Conservation (phyloP, 2,329 filamentous ascomycete species). For the Paecilomyces sp. region DNA sequence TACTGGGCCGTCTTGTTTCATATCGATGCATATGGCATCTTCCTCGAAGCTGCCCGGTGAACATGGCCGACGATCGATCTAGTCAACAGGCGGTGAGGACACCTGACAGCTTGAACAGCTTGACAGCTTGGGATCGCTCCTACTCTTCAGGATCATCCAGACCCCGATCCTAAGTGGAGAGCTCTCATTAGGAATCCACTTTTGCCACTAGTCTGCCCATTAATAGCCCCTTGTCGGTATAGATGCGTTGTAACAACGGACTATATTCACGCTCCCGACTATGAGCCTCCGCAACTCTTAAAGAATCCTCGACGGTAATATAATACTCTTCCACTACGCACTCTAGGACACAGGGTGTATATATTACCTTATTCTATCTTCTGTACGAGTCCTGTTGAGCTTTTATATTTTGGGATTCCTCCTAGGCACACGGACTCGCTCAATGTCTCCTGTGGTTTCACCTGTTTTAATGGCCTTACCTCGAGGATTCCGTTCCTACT, state of each 20-base stretch:
- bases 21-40: background rate
- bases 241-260: background rate
- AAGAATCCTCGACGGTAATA: background rate
- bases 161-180: background rate
- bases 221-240: background rate
- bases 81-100: background rate
- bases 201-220: background rate
- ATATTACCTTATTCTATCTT: background rate
- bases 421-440: conserved; percentile 5
- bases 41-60: background rate
- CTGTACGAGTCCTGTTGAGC: background rate
- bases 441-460: conserved; percentile 25
- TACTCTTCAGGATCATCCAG: background rate
- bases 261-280: background rate
- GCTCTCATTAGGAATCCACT: background rate
- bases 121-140: background rate
- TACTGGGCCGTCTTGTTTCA: background rate
- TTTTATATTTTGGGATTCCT: background rate
- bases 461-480: conserved; percentile 22
- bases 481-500: conserved; percentile 22
- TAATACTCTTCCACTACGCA: background rate
- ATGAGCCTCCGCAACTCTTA: background rate
- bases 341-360: background rate
- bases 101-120: background rate
- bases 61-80: background rate